A percentile compares a stretch with the other conserved stretches of the same genome.
Evolutionary conservation across 495 filamentous ascomycete genomes (phyloP).

Genomic region (Beverwykella pulmonaria): DNA sequence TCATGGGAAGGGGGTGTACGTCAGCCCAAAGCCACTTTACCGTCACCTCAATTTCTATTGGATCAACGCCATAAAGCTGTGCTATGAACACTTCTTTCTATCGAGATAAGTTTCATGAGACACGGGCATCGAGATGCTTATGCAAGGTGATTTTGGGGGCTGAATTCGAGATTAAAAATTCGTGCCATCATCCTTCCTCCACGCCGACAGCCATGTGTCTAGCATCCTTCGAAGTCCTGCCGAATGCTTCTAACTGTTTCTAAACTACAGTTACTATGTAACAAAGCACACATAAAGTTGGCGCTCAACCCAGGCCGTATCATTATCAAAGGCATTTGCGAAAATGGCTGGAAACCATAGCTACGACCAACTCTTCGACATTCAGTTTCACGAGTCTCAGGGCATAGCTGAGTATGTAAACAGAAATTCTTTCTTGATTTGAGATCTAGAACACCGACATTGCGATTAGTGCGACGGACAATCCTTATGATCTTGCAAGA

Average conservation of each 20-base stretch:
- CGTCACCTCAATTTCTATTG: too few relatives aligned
- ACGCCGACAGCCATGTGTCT: too few relatives aligned
- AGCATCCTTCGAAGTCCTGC: neutral
- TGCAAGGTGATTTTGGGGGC: too few relatives aligned
- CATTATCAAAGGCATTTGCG: neutral
- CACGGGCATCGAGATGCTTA: too few relatives aligned
- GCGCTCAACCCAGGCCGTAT: neutral
- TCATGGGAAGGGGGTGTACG: too few relatives aligned
- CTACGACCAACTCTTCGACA: conserved; percentile 21
- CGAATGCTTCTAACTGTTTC: neutral
- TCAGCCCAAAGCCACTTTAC: too few relatives aligned
- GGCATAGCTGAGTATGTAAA: conserved; percentile 31
- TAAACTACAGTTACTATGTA: neutral
- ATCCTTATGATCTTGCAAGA: conserved; percentile 2
- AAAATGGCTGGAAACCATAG: conserved; percentile 24
- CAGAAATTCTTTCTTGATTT: neutral
- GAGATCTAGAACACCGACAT: neutral
- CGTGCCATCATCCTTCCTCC: too few relatives aligned
- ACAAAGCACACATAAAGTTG: too few relatives aligned
- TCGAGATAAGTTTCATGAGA: too few relatives aligned
- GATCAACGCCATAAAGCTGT: too few relatives aligned
- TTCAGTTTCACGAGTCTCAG: conserved; percentile 8
- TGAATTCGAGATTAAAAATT: too few relatives aligned
- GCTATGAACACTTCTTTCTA: too few relatives aligned
- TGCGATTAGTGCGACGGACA: neutral